Base-by-base conservation (phyloP, 352 stramenopile species). In the Phytophthora vignae region DNA sequence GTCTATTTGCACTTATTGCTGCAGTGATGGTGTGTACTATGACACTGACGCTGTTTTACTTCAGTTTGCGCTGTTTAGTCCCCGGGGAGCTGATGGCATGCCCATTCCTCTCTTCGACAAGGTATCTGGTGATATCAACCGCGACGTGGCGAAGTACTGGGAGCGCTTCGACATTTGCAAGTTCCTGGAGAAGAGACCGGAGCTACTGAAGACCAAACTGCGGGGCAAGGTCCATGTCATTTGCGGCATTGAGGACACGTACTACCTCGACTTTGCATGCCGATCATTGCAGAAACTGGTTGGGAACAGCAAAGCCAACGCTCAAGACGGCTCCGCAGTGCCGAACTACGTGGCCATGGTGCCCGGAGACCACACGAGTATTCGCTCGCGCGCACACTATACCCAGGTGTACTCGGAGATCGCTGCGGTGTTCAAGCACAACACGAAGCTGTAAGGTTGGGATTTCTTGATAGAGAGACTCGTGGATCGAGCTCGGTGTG, bases 181-280 rank as follows among this genome's bases (percentile, higher is more conserved):
- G 60, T 81, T 86, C 44, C 69, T 93, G 2, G 0, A 64, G 22
- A 75, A 74, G 40, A 74, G 64, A 10, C 74, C 74, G 1, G 61
- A 78, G 4, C 63, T 88, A 21, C 64, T 94, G 40, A 68, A 69
- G 0, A 78, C 80, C 9, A 77, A 76, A 22, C 60, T 94, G 14
- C 60, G 70, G 46, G 79, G 84, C 27, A 94, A 93, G 44, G 67
- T 94, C 52, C 85, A 93, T 56, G 87, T 94, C 6, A 79, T 93
- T 50, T 94, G 87, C 55, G 87, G 87, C 8, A 22, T 72, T 14
- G 87, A 94, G 50, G 87, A 94, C 69, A 93, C 80, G 31, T 93
- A 93, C 77, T 93, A 92, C 77, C 77, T 94, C 21, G 74, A 94
- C 63, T 77, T 74, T 44, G 87, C 85, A 15, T 94, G 87, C 60